A percentile compares a stretch with the other conserved stretches of the same genome.
phyloP scores from a whole-genome alignment of 768 basidiomycete genomes.

The Grammothele lineata region DNA sequence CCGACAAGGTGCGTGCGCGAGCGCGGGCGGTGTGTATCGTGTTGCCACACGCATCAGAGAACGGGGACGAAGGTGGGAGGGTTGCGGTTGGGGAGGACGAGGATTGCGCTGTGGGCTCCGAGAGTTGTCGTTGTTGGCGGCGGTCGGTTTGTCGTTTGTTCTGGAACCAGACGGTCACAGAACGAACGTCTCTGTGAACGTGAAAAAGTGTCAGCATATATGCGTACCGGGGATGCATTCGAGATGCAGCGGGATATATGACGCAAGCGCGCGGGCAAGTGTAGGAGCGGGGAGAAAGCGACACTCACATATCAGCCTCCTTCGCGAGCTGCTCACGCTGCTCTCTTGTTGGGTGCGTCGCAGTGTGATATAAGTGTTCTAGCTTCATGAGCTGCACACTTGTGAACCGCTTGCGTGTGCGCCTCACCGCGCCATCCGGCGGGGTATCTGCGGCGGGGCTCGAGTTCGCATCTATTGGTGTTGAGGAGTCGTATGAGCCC shows the following conservation, averaged over 20 bases:
- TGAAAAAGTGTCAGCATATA: neutral
- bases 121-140: slow-evolving; percentile 18
- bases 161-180: slow-evolving; percentile 34
- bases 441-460: slow-evolving; percentile 26
- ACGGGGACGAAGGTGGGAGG: slow-evolving; percentile 12
- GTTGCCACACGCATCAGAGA: slow-evolving; percentile 14
- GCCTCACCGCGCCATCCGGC: slow-evolving; percentile 20
- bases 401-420: slow-evolving; percentile 70
- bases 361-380: slow-evolving; percentile 68
- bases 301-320: slow-evolving; percentile 59
- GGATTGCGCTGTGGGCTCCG: neutral
- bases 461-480: slow-evolving; percentile 25
- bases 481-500: slow-evolving; percentile 41
- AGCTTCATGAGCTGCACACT: slow-evolving; percentile 66
- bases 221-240: slow-evolving; percentile 11
- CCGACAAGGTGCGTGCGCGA: slow-evolving; percentile 7
- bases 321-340: slow-evolving; percentile 62
- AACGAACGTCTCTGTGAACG: slow-evolving; percentile 21
- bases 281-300: neutral
- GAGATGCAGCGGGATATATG: neutral
- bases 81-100: slow-evolving; percentile 1
- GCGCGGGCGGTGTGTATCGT: slow-evolving; percentile 13
- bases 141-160: slow-evolving; percentile 34
- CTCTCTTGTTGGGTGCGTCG: slow-evolving; percentile 71
- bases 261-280: neutral